Evolutionary conservation across 768 basidiomycete species (phyloP), one percentile per base, ranked within the genome.

Genomic region (Lyophyllum semitale): DNA sequence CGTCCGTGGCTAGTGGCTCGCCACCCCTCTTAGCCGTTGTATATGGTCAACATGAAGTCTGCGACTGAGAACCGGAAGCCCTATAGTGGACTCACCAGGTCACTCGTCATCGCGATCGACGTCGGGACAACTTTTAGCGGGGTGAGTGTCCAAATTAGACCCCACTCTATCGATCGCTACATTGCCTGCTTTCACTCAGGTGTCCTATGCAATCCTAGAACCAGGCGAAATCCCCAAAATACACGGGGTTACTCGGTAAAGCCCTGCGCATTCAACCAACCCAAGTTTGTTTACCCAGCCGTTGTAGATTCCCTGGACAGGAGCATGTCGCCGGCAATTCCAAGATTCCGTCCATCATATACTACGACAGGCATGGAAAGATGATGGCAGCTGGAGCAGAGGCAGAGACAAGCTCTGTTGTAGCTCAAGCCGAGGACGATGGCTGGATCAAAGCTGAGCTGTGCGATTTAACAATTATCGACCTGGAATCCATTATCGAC

Each of bases 291-390:
- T 27, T 30, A 58, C 51, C 22, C 51, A 61, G 44, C 54, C 63
- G 57, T 61, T 52, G 57, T 51, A 91, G 89, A 54, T 92, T 91
- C 54, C 89, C 89, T 8, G 90, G 89, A 17, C 90, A 91, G 70
- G 90, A 92, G 70, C 89, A 92, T 77, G 88, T 90, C 45, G 89
- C 86, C 13, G 89, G 89, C 35, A 92, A 91, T 67, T 85, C 87
- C 54, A 92, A 92, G 73, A 91, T 92, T 63, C 89, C 89, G 35
- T 84, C 89, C 22, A 68, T 88, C 23, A 81, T 92, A 70, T 91
- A 84, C 66, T 91, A 91, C 61, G 87, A 91, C 63, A 75, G 71
- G 59, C 66, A 77, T 43, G 89, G 89, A 6, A 75, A 69, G 57
- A 78, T 91, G 77, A 83, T 81, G 71, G 85, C 81, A 40, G 88